Percentiles rank a stretch among this genome's conserved stretches.
These are phyloP conservation scores for Elsinoe ampelina DNA, from an alignment of 2,329 filamentous ascomycete species.

Conservation along the genomic window DNA sequence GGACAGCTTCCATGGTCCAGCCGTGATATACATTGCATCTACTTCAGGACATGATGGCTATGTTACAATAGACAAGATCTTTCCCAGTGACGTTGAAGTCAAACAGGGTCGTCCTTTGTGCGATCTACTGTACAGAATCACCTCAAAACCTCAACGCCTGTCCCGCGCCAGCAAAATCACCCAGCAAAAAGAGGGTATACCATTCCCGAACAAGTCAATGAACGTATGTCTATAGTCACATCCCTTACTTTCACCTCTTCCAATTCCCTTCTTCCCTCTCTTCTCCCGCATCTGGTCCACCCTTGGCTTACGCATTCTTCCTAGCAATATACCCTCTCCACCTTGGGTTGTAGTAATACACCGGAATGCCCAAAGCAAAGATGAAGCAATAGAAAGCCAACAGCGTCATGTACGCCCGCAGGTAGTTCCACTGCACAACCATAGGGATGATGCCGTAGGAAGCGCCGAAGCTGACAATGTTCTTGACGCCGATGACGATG, in stretches of 20 bases:
- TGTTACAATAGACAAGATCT: too few relatives aligned
- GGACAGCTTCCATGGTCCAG: background rate
- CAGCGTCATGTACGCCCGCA: constrained; percentile 21
- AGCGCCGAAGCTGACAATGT: constrained; percentile 28
- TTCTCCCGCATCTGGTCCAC: background rate
- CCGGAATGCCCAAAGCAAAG: constrained; percentile 22
- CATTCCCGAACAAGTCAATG: too few relatives aligned
- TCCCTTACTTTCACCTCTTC: background rate
- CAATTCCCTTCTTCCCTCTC: too few relatives aligned
- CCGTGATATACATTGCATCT: too few relatives aligned
- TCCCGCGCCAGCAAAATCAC: too few relatives aligned
- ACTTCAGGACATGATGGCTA: too few relatives aligned
- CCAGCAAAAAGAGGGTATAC: too few relatives aligned
- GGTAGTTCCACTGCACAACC: constrained; percentile 22
- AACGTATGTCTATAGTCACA: too few relatives aligned
- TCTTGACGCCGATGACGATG: constrained; percentile 28
- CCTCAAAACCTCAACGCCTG: too few relatives aligned
- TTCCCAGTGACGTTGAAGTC: too few relatives aligned
- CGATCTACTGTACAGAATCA: too few relatives aligned
- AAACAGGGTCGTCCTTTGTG: too few relatives aligned
- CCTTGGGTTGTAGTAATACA: constrained; percentile 23
- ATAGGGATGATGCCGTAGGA: constrained; percentile 27
- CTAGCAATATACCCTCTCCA: background rate
- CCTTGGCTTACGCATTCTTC: background rate
- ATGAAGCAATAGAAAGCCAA: constrained; percentile 19